These are phyloP conservation scores for Calonectria naviculata DNA, from an alignment of 2,329 filamentous ascomycete species.

Conservation along the genomic window DNA sequence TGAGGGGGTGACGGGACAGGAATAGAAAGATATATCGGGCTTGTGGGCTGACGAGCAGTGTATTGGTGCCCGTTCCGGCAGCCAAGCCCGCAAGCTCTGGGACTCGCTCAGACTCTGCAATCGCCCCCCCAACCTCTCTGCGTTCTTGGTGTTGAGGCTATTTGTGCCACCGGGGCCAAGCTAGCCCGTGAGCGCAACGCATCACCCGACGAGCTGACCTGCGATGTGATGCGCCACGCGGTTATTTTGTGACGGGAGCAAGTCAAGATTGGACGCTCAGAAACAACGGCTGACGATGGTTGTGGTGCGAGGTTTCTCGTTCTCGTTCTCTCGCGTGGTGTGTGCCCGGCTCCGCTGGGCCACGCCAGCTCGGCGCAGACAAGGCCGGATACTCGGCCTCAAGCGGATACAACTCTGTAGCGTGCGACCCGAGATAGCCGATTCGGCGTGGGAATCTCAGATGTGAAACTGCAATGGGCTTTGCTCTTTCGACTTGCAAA, in stretches of 20 bases:
- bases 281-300: neutral
- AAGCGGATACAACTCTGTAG: neutral
- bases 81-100: neutral
- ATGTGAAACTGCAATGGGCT: neutral
- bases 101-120: neutral
- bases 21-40: conserved; percentile 10
- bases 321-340: neutral
- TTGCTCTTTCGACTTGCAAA: neutral
- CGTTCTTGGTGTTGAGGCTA: neutral
- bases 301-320: neutral
- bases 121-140: neutral
- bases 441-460: neutral
- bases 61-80: neutral
- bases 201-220: neutral
- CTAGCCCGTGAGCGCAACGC: neutral
- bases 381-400: neutral
- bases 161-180: neutral
- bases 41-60: conserved; percentile 11
- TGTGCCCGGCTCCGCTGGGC: too few species aligned
- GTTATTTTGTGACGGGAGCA: neutral
- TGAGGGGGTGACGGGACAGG: neutral
- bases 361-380: neutral
- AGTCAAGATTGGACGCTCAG: neutral
- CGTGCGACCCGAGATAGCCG: neutral
- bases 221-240: conserved; percentile 3